phyloP scores from a whole-genome alignment of 2,329 filamentous ascomycete genomes.

The Metarhizium anisopliae region DNA sequence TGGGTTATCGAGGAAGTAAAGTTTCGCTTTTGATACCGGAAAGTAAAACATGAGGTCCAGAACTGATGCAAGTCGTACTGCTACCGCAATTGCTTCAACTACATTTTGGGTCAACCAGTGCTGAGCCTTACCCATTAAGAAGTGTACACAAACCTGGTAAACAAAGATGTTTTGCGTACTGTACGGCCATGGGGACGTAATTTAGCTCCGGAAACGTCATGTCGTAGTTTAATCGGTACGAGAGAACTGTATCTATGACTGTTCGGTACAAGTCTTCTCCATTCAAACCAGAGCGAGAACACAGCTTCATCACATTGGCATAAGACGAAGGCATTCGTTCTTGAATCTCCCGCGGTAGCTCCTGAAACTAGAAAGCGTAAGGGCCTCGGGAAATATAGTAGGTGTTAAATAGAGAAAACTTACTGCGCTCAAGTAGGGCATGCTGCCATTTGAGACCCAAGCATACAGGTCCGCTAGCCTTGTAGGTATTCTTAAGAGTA shows the following conservation, averaged over 20 bases:
- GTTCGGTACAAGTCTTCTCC: slow-evolving; percentile 54
- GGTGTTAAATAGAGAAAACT: slow-evolving; percentile 15
- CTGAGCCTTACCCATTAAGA: slow-evolving; percentile 17
- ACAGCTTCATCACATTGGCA: slow-evolving; percentile 47
- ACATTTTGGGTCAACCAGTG: slow-evolving; percentile 18
- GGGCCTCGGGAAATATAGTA: neutral
- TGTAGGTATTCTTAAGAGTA: slow-evolving; percentile 70
- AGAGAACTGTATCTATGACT: slow-evolving; percentile 51
- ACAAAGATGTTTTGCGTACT: slow-evolving; percentile 61
- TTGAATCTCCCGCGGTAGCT: slow-evolving; percentile 55
- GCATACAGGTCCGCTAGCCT: slow-evolving; percentile 61
- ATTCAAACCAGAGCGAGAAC: slow-evolving; percentile 30
- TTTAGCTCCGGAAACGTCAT: slow-evolving; percentile 69
- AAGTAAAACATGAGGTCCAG: slow-evolving; percentile 47
- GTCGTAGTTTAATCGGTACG: slow-evolving; percentile 59
- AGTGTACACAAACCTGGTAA: slow-evolving; percentile 51
- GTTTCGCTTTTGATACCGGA: slow-evolving; percentile 34
- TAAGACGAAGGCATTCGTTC: slow-evolving; percentile 55
- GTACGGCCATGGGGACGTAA: slow-evolving; percentile 55
- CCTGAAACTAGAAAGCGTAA: slow-evolving; percentile 33
- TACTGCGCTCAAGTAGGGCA: slow-evolving; percentile 65
- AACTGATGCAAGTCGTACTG: slow-evolving; percentile 34
- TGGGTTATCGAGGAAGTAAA: slow-evolving; percentile 52
- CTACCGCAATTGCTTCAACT: slow-evolving; percentile 43
- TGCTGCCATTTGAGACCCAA: slow-evolving; percentile 58